Base-by-base conservation (phyloP, 2,329 filamentous ascomycete species). In the Raffaelea ambrosiae region DNA sequence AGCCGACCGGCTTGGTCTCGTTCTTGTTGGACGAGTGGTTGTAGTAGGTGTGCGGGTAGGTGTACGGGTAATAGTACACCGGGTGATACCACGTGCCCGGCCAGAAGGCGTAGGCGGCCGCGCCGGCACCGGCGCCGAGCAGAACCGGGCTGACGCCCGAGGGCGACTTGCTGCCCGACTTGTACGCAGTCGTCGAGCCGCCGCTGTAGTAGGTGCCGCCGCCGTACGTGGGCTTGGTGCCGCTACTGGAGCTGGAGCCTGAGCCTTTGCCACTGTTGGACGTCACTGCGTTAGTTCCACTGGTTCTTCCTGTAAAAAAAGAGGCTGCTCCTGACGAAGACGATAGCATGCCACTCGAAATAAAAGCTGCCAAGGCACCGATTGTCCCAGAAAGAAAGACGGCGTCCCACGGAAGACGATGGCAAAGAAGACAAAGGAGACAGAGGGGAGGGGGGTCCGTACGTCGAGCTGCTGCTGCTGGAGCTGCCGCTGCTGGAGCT, bases 161-260 rank as follows among this genome's bases (percentile, higher is more conserved):
- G 1, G 70, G 73, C 1, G 71, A 71, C 13, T 48, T 50, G 0
- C 36, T n/a, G 7, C 83, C 83, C 3, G 84, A 54, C 2, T 57
- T 51, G 64, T 86, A 91, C 2, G 86, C 84, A 1, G 61, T 59
- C 3, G 67, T 51, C 0, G 80, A 74, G 43, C 86, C 86, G 43
- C 84, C 84, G 35, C 76, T 75, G 58, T 88, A 89, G 62, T 74
- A 86, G 45, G 60, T 57, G 8, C 83, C 81, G 35, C 80, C 79
- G 40, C 79, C 83, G 57, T 75, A 88, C 1, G 58, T 51, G 3
- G 78, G 79, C 16, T 67, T 57, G 1, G 74, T 65, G 16, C 84
- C 83, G 45, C 73, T 76, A 50, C 84, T 72, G 44, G 64, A 69
- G 3, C 54, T 56, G 1, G 60, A 45, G 47, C n/a, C n/a, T n/a